Evolutionary conservation across 257 asterid species (phyloP).

Genomic region (Solanum chiquidenum): DNA sequence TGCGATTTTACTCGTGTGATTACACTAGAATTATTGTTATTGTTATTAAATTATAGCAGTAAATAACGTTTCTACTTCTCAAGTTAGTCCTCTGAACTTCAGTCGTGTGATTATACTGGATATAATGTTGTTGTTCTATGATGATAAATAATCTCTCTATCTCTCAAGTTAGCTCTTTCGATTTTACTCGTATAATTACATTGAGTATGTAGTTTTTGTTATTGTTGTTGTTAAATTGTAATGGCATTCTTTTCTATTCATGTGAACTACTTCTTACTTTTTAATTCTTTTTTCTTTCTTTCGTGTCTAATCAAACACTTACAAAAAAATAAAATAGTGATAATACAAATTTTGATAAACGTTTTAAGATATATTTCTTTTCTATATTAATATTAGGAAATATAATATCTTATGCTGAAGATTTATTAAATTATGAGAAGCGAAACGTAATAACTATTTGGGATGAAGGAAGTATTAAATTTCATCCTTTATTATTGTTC

Average conservation of each 20-base stretch:
- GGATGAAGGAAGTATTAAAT: background rate
- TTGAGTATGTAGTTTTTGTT: rapidly evolving
- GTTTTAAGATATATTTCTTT: background rate
- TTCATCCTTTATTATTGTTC: too few species aligned
- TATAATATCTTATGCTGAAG: too few species aligned
- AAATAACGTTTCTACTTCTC: background rate
- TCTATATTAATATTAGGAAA: background rate
- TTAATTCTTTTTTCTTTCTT: background rate
- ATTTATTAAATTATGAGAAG: background rate
- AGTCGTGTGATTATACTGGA: background rate
- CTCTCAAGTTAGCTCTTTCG: rapidly evolving
- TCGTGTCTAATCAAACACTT: background rate
- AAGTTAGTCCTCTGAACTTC: background rate
- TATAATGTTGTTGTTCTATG: background rate
- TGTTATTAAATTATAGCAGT: background rate
- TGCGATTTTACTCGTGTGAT: background rate
- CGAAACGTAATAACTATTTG: too few species aligned
- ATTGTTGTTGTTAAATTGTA: background rate
- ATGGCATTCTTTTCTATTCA: background rate
- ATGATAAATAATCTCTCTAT: rapidly evolving
- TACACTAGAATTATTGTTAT: background rate
- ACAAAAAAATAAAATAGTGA: background rate
- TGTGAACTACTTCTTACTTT: background rate
- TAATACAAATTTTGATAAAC: rapidly evolving
- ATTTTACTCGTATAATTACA: background rate